These are phyloP conservation scores for Delphinella strobiligena DNA, from an alignment of 2,329 filamentous ascomycete species.

Conservation along the genomic window DNA sequence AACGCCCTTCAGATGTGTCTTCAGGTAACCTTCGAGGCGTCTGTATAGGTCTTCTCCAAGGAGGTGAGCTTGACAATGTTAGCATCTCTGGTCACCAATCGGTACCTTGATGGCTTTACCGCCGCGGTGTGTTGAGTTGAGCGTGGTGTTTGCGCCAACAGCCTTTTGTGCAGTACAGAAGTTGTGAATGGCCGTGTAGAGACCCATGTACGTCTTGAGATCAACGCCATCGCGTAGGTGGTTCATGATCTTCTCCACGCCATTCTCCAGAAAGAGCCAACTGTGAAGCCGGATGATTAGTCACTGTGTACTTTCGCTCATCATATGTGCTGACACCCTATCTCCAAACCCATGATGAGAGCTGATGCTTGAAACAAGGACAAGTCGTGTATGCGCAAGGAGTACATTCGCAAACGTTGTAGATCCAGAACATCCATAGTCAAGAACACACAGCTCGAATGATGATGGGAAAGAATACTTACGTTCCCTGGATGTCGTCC, in stretches of 20 bases:
- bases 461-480: slow-evolving; percentile 7
- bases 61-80: slow-evolving; percentile 58
- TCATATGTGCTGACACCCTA: too few relatives aligned
- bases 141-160: slow-evolving; percentile 41
- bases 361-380: too few relatives aligned
- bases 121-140: slow-evolving; percentile 54
- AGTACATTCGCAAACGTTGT: too few relatives aligned
- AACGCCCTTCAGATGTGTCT: slow-evolving; percentile 60
- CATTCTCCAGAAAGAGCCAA: slow-evolving; percentile 80
- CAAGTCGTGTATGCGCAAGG: too few relatives aligned
- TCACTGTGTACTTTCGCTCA: too few relatives aligned
- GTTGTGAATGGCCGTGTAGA: slow-evolving; percentile 96
- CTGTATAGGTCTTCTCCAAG: slow-evolving; percentile 94
- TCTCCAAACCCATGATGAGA: too few relatives aligned
- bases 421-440: too few relatives aligned
- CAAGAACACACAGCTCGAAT: not conserved
- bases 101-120: slow-evolving; percentile 35
- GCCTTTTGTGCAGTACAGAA: slow-evolving; percentile 98
- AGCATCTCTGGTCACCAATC: slow-evolving; percentile 1
- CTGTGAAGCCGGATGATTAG: slow-evolving; percentile 35
- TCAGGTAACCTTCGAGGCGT: slow-evolving; percentile 77
- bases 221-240: slow-evolving; percentile 87
- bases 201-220: slow-evolving; percentile 93
- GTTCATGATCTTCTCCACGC: slow-evolving; percentile 87
- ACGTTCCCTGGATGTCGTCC: slow-evolving; percentile 26